Base-by-base conservation (phyloP, 2,329 filamentous ascomycete species). In the Ceratocystis huliohia region DNA sequence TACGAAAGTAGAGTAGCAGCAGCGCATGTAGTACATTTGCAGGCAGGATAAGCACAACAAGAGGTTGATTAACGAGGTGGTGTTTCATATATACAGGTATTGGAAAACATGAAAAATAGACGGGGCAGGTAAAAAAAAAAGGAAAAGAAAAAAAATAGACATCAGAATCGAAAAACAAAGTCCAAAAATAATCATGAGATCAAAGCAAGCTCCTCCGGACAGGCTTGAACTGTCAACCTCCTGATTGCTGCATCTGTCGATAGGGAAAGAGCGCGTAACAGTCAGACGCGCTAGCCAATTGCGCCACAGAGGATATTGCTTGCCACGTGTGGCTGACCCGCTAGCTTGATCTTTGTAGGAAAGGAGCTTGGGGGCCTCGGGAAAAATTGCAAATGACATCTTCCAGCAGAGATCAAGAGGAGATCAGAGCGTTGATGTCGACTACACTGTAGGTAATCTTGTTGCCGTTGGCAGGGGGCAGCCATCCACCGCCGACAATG, bases 261-360 rank as follows among this genome's bases (percentile, higher is more conserved):
- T 3, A 7, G 28, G 8, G 56, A 59, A 13, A 41, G 37, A 15
- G 37, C 37, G 56, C 56, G 25, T 82, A 82, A 82, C 80, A 82
- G 80, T 82, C 80, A 78, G 76, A 82, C 80, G 80, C 80, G 79
- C 80, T 82, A 82, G 78, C 80, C 80, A 81, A 80, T 72, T 78
- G 76, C 69, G 76, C 75, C 75, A 84, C 80, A 30, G 50, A 67
- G 66, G 62, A 67, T 48, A 8, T 59, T 33, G 25, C 25, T 59
- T 30, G 28, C 22, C 20, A 30, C 13, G 30, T 59, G 56, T 33
- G 8, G 56, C 30, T 8, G 25, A 3, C 13, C 25, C 4, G 17
- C 56, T 59, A 59, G 25, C 56, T 1, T 20, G 8, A 0, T 20
- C 13, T 59, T 37, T 59, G 25, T 37, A 59, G 25, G 15, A 30